Evolutionary conservation across 306 rosid species (phyloP).

Genomic region (Luffa aegyptiaca): DNA sequence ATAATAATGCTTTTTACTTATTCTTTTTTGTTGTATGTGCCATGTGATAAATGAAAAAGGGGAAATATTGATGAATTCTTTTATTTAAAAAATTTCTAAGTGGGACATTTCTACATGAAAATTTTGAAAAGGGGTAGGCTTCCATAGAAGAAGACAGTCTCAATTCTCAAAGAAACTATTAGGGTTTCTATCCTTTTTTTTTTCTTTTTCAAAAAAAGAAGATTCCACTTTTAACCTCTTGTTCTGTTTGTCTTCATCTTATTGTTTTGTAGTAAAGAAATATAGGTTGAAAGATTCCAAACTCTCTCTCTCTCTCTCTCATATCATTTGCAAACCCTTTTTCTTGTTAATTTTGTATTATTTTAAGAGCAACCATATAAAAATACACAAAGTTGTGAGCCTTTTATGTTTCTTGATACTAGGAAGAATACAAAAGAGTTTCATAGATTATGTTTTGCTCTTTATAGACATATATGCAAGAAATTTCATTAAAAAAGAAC

Average conservation of each 20-base stretch:
- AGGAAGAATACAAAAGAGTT: background rate
- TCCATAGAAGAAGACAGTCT: background rate
- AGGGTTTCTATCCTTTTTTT: background rate
- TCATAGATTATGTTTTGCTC: constrained; percentile 4
- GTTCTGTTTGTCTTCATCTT: constrained; percentile 24
- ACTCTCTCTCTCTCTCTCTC: constrained; percentile 11
- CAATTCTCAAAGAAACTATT: constrained; percentile 18
- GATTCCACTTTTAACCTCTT: constrained; percentile 24
- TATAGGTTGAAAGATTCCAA: constrained; percentile 28
- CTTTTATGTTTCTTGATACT: background rate
- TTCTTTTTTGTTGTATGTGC: background rate
- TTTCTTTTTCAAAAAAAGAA: constrained; percentile 19
- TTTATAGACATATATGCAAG: background rate
- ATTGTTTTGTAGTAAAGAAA: constrained; percentile 25
- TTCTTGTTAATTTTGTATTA: background rate
- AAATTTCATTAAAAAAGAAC: background rate
- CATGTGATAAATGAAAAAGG: background rate
- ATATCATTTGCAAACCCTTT: constrained; percentile 21
- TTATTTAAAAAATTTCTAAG: background rate
- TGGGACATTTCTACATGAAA: background rate
- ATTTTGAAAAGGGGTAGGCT: background rate
- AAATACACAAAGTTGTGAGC: background rate
- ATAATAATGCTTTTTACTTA: background rate
- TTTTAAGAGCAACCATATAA: background rate
- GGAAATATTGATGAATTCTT: background rate